phyloP scores from a whole-genome alignment of 1,284 basidiomycete species.

The Moniliella sp. region DNA sequence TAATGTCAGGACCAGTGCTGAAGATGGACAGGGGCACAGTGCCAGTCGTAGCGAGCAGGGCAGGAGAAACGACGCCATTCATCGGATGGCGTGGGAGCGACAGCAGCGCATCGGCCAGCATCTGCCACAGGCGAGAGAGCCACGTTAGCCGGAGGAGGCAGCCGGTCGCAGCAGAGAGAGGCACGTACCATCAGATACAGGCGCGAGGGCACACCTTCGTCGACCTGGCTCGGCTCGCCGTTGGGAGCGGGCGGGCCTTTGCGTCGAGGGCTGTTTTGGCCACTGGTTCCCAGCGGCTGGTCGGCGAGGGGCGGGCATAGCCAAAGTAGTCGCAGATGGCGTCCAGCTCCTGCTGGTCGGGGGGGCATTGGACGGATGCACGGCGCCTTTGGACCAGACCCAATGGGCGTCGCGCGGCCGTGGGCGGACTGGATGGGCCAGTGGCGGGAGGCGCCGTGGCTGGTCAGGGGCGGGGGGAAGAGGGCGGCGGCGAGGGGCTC shows the following conservation, averaged over 20 bases:
- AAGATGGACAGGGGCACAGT: constrained; percentile 28
- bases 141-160: neutral
- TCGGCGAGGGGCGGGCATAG: too few relatives aligned
- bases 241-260: too few relatives aligned
- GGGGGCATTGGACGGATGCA: constrained; percentile 12
- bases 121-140: constrained; percentile 1
- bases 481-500: too few relatives aligned
- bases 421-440: too few relatives aligned
- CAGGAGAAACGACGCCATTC: constrained; percentile 28
- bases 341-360: constrained; percentile 22
- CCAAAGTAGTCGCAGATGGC: constrained; percentile 13
- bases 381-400: constrained; percentile 28
- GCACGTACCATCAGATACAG: constrained; percentile 21
- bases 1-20: constrained; percentile 30
- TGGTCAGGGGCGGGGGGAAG: too few relatives aligned
- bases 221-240: too few relatives aligned
- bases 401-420: constrained; percentile 21
- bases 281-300: too few relatives aligned
- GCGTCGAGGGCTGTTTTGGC: too few relatives aligned
- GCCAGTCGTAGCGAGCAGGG: constrained; percentile 26
- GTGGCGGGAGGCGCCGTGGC: too few relatives aligned
- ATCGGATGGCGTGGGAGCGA: constrained; percentile 16
- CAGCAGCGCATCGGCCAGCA: constrained; percentile 22
- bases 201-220: constrained; percentile 16
- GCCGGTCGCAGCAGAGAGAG: neutral